Conservation (phyloP, 1,284 basidiomycete genomes). For the Ustilago shanxiensis region DNA sequence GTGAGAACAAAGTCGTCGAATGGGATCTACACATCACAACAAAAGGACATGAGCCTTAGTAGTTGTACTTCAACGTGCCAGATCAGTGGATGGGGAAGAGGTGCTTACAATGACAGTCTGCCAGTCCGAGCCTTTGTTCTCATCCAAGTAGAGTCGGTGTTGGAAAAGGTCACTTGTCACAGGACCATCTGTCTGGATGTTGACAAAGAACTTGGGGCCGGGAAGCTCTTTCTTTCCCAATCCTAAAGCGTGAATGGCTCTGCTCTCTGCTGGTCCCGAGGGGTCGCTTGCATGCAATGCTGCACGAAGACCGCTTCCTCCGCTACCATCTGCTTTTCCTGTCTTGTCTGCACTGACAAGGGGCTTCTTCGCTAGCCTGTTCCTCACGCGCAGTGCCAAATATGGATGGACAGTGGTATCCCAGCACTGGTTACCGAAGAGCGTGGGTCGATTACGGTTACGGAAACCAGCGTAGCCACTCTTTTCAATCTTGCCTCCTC, state of each 20-base stretch:
- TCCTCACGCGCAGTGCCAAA: conserved; percentile 80
- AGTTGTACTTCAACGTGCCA: background rate
- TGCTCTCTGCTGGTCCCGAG: conserved; percentile 48
- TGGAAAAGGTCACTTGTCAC: conserved; percentile 83
- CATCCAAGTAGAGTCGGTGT: conserved; percentile 83
- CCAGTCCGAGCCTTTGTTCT: conserved; percentile 79
- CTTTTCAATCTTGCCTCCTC: conserved; percentile 68
- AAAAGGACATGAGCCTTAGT: too few species aligned
- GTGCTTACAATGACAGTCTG: conserved; percentile 82
- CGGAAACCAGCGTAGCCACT: conserved; percentile 80
- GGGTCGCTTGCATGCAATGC: conserved; percentile 58
- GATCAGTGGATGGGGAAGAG: background rate
- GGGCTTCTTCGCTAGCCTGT: conserved; percentile 54
- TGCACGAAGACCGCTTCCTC: conserved; percentile 35
- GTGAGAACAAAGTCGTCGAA: conserved; percentile 85
- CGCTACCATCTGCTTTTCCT: conserved; percentile 10
- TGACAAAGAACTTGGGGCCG: conserved; percentile 76
- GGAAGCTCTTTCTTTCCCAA: conserved; percentile 50
- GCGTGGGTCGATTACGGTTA: conserved; percentile 76
- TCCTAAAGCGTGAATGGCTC: conserved; percentile 61
- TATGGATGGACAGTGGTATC: conserved; percentile 84
- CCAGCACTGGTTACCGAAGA: conserved; percentile 85
- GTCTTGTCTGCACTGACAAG: conserved; percentile 13
- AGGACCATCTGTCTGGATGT: conserved; percentile 84
- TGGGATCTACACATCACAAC: conserved; percentile 76